Evolutionary conservation across 2,329 filamentous ascomycete genomes (phyloP), one percentile per base, ranked within the genome.

Genomic region (Fusarium tjaetaba): DNA sequence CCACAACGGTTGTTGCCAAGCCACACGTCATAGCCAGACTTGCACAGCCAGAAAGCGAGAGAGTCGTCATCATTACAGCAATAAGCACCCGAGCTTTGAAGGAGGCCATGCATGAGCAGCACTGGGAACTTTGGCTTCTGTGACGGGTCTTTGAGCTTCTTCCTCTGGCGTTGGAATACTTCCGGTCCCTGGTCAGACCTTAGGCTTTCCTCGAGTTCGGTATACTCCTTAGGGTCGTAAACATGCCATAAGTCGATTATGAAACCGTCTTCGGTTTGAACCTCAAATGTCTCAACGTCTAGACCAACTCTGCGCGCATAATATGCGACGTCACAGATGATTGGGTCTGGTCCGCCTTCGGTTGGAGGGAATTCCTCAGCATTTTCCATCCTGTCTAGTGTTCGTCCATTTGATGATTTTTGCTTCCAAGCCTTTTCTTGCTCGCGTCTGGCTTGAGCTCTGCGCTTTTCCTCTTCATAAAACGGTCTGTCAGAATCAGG

Each of bases 1-100:
- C 95, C 95, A 79, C 95, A 97, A 26, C 96, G 89, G 79, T 97
- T 98, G 83, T 97, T 97, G 9, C 96, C 96, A 22, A 98, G 87
- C 95, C 95, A 98, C 43, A 98, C 94, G 80, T 98, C 96, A 81
- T 94, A 98, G 3, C 95, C 95, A 0, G 93, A 91, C 82, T 97
- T 97, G 82, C 93, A 95, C 13, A 98, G 90, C 84, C 92, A 97
- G 82, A 98, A 98, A 2, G 96, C 95, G 13, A 98, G 87, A 32
- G 93, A 96, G 74, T 94, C 91, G 71, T 97, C 95, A 77, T 97
- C 95, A 79, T 96, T 97, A 73, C 92, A 91, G 81, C 95, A 97
- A 80, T 94, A 98, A 1, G 95, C 93, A 8, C 96, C 95, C 1
- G 94, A 90, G 60, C 92, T 95, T 83, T 98, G 96, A 11, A 98